These are phyloP conservation scores for Aegle marmelos DNA, from an alignment of 345 rosid genomes.

Conservation along the genomic window DNA sequence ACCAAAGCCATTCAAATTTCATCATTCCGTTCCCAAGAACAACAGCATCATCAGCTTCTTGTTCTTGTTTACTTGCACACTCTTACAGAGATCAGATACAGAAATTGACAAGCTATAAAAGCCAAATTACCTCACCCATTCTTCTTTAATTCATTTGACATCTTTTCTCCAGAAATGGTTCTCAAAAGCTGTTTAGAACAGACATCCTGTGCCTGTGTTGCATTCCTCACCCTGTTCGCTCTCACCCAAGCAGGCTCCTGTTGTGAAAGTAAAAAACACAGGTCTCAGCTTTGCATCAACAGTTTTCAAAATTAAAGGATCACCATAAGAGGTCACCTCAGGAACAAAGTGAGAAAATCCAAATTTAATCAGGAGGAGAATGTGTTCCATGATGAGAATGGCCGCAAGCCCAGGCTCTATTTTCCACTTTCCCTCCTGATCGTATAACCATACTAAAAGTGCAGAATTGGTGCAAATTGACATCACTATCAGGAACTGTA, in stretches of 20 bases:
- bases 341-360: conserved; percentile 80
- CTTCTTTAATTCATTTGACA: conserved; percentile 18
- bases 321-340: conserved; percentile 38
- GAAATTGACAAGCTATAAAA: not conserved
- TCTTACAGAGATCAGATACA: not conserved
- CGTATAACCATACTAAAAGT: conserved; percentile 81
- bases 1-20: not conserved
- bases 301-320: not conserved
- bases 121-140: conserved; percentile 11
- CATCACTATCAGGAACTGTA: conserved; percentile 79
- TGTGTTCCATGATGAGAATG: conserved; percentile 77
- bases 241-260: conserved; percentile 97
- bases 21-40: not conserved
- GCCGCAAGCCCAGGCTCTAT: conserved; percentile 92
- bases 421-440: conserved; percentile 85
- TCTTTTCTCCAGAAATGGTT: conserved; percentile 47
- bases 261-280: not conserved
- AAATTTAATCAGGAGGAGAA: conserved; percentile 75
- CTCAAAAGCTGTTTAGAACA: conserved; percentile 73
- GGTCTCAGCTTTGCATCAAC: not conserved
- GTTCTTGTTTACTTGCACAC: not conserved
- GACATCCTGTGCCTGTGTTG: conserved; percentile 65
- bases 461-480: conserved; percentile 90
- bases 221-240: conserved; percentile 66
- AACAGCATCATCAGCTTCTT: not conserved